Evolutionary conservation across 352 stramenopile species (phyloP), one percentile per base, ranked within the genome.

Genomic region (Pythium coloratum): DNA sequence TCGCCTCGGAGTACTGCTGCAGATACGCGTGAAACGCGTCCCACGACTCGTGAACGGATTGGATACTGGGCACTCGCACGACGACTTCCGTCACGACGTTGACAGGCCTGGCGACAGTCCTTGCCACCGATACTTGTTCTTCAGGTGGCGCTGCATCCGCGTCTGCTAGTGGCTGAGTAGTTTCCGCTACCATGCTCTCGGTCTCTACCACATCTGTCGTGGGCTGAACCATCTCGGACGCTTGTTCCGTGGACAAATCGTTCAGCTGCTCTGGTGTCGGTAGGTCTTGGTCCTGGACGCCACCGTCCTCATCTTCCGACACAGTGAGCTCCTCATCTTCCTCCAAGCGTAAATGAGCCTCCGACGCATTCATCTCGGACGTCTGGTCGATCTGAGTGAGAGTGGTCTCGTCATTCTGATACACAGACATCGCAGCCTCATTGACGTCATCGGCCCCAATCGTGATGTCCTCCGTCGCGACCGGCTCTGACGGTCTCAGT

Each of bases 21-120:
- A 93, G 60, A 12, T 53, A 78, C 24, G 70, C 62, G 42, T 93
- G 84, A 55, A 93, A 93, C 2, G 82, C 75, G 9, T 90, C 84
- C 84, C 84, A 93, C 0, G 84, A 93, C 6, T 59, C 70, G 55
- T 90, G 86, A 5, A 87, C 46, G 2, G 69, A 66, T 49, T 78
- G 73, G 6, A 92, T 67, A 53, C 76, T 86, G 0, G 82, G 77
- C 28, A 88, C 84, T 18, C 81, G 82, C 7, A 92, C 81, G 0
- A 91, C 80, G 6, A 90, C 72, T 36, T 90, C 81, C 1, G 59
- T 69, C 14, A 68, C 59, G 6, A 68, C 55, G 12, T 24, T 70
- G 33, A 66, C 47, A 0, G 61, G 57, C n/a, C 40, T 55, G 6
- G 55, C 34, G 16, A 62, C 9, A 33, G 24, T 6, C 6, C 54